Percentiles rank a stretch among this genome's conserved stretches.
Evolutionary conservation across 2,329 filamentous ascomycete species (phyloP).

Genomic region (Epichloe aotearoae): DNA sequence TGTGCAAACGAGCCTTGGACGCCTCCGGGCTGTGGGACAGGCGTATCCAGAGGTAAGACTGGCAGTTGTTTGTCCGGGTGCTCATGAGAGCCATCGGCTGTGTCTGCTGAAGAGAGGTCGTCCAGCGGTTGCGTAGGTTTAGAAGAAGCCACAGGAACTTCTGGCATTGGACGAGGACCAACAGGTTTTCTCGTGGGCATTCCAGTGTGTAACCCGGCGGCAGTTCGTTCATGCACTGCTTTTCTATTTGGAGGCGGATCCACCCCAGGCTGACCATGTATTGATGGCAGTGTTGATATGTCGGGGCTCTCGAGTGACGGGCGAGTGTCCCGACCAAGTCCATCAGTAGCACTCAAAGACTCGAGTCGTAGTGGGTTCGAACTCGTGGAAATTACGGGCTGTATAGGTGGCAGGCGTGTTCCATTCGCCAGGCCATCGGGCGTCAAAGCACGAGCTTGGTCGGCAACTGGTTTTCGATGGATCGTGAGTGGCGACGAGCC

Average conservation of each 20-base stretch:
- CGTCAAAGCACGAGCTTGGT: slow-evolving; percentile 15
- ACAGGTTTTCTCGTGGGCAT: slow-evolving; percentile 16
- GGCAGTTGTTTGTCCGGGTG: neutral
- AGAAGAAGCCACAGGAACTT: neutral
- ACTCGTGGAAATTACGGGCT: neutral
- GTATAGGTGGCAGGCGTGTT: slow-evolving; percentile 1
- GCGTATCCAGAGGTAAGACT: neutral
- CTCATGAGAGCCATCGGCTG: neutral
- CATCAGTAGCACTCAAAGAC: neutral
- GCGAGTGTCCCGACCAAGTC: neutral
- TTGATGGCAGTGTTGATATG: neutral
- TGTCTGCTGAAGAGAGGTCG: neutral
- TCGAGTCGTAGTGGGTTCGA: neutral
- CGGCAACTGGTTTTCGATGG: slow-evolving; percentile 38
- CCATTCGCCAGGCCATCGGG: slow-evolving; percentile 12
- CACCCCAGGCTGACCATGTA: neutral
- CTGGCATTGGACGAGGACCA: slow-evolving; percentile 12
- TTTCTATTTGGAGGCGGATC: neutral
- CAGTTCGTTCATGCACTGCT: slow-evolving; percentile 2
- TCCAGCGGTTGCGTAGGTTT: neutral
- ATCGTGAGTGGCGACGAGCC: slow-evolving; percentile 31
- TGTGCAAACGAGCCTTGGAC: neutral
- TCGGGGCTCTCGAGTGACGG: neutral
- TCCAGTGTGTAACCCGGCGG: slow-evolving; percentile 7
- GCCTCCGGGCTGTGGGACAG: neutral